A percentile compares a stretch with the other conserved stretches of the same genome.
Evolutionary conservation across 2,329 filamentous ascomycete species (phyloP).

Genomic region (Fusarium mundagurra): DNA sequence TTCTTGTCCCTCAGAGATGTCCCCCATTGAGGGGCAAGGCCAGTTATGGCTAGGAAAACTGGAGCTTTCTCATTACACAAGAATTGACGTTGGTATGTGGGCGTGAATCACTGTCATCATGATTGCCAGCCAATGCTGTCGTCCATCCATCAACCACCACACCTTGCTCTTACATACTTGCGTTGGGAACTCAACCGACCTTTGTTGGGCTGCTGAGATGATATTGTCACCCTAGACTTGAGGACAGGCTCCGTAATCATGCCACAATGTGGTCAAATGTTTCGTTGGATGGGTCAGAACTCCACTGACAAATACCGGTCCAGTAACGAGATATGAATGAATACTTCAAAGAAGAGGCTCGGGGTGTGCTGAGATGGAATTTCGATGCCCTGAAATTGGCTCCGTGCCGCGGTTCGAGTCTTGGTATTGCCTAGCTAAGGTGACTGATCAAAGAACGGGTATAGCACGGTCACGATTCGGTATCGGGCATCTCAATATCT

Average conservation of each 20-base stretch:
- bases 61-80: background rate
- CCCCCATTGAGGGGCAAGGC: background rate
- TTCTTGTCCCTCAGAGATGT: background rate
- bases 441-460: background rate
- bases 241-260: background rate
- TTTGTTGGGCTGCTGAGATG: background rate
- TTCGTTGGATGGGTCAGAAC: constrained; percentile 14
- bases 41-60: background rate
- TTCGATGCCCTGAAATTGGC: background rate
- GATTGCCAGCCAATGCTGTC: background rate
- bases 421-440: background rate
- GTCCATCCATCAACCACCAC: background rate
- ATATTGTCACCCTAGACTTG: background rate
- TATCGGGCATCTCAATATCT: background rate
- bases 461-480: background rate
- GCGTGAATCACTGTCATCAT: constrained; percentile 6
- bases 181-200: background rate
- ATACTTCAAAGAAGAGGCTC: background rate
- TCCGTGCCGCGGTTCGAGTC: background rate
- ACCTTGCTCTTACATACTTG: background rate
- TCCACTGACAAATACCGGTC: constrained; percentile 23
- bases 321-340: background rate
- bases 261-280: constrained; percentile 4
- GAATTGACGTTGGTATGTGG: background rate
- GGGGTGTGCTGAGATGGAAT: background rate